A percentile compares a stretch with the other conserved stretches of the same genome.
Evolutionary conservation across 2,329 filamentous ascomycete genomes (phyloP).

Genomic region (Bimuria novae-zelandiae): DNA sequence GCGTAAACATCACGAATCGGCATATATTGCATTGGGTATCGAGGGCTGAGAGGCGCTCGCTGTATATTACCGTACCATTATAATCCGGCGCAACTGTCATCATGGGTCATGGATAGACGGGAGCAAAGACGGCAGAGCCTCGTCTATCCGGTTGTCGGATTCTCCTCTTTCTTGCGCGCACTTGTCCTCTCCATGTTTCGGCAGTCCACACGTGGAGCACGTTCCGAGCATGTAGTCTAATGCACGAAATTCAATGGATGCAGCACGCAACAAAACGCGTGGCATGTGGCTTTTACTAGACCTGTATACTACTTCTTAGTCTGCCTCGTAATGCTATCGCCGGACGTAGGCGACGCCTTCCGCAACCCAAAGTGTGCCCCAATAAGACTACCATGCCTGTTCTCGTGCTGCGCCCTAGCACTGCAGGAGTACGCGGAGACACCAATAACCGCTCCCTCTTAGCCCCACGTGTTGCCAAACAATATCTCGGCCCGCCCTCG

Average conservation of each 20-base stretch:
- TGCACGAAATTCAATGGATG: slow-evolving; percentile 14
- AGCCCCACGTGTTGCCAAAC: slow-evolving; percentile 28
- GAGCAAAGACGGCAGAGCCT: slow-evolving; percentile 1
- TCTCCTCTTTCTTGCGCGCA: slow-evolving; percentile 23
- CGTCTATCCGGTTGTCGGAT: slow-evolving; percentile 5
- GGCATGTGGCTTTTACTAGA: slow-evolving; percentile 16
- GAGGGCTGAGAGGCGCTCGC: slow-evolving; percentile 19
- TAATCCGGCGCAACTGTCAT: slow-evolving; percentile 33
- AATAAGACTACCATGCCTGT: background rate
- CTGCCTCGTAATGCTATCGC: background rate
- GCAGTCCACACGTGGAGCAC: slow-evolving; percentile 12
- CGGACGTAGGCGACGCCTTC: background rate
- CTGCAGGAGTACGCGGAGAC: slow-evolving; percentile 9
- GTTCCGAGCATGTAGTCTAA: slow-evolving; percentile 26
- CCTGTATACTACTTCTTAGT: background rate
- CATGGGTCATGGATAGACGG: slow-evolving; percentile 17
- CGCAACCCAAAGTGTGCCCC: slow-evolving; percentile 2
- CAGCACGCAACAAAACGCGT: slow-evolving; percentile 16
- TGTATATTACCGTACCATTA: slow-evolving; percentile 37
- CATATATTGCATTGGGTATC: slow-evolving; percentile 10
- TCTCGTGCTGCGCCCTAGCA: slow-evolving; percentile 3
- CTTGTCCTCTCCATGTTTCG: slow-evolving; percentile 17
- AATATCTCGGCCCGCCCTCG: slow-evolving; percentile 7
- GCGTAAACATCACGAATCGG: slow-evolving; percentile 28
- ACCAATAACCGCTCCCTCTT: slow-evolving; percentile 28